These are phyloP conservation scores for Boletus sp. DNA, from an alignment of 768 basidiomycete species.

Conservation along the genomic window DNA sequence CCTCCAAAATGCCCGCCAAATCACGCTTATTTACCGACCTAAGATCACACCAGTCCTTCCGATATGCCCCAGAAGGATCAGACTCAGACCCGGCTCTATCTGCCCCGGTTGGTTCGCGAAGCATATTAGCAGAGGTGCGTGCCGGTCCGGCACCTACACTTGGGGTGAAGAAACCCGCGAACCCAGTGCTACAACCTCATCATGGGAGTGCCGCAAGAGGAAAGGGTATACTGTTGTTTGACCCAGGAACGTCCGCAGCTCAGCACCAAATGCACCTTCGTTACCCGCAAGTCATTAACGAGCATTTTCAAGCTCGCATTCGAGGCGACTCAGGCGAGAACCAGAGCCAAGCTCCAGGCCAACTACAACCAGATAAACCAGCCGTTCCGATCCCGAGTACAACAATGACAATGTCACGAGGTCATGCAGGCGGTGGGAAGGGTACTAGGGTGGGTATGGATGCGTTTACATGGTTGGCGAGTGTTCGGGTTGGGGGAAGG, in stretches of 20 bases:
- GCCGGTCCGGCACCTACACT: constrained; percentile 41
- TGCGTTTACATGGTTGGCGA: constrained; percentile 67
- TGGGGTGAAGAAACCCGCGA: constrained; percentile 18
- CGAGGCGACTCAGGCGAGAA: constrained; percentile 16
- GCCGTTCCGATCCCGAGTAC: constrained; percentile 24
- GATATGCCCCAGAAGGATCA: constrained; percentile 47
- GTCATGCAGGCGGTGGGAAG: constrained; percentile 45
- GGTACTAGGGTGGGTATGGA: constrained; percentile 64
- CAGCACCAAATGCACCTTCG: constrained; percentile 34
- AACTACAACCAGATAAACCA: constrained; percentile 14
- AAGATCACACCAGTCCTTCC: constrained; percentile 44
- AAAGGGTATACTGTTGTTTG: constrained; percentile 26
- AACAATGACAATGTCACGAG: constrained; percentile 45
- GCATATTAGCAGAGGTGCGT: constrained; percentile 69
- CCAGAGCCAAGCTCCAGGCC: not conserved
- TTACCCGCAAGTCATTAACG: constrained; percentile 18
- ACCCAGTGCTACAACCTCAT: constrained; percentile 33
- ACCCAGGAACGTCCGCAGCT: constrained; percentile 33
- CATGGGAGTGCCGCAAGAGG: constrained; percentile 33
- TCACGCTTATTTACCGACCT: constrained; percentile 15
- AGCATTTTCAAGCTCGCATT: constrained; percentile 7
- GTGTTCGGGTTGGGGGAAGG: constrained; percentile 59
- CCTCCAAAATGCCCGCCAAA: constrained; percentile 26
- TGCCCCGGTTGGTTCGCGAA: constrained; percentile 62
- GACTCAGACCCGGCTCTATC: constrained; percentile 48